A percentile compares a stretch with the other conserved stretches of the same genome.
These are phyloP conservation scores for Amanita pseudoporphyria DNA, from an alignment of 768 basidiomycete genomes.

Conservation along the genomic window DNA sequence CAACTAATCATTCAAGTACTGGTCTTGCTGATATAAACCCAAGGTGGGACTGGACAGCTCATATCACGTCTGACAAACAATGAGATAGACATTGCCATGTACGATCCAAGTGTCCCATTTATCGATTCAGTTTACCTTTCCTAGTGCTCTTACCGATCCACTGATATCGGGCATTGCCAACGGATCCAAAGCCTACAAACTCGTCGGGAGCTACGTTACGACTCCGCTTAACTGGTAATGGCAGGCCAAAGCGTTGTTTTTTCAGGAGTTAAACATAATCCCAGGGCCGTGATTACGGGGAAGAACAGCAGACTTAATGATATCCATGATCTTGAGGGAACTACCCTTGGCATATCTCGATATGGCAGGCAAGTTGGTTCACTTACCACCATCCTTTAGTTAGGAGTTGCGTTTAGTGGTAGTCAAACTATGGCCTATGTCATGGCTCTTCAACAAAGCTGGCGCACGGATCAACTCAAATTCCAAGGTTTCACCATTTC, in stretches of 20 bases:
- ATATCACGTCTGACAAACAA: slow-evolving; percentile 66
- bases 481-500: slow-evolving; percentile 48
- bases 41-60: slow-evolving; percentile 81
- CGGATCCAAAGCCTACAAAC: slow-evolving; percentile 78
- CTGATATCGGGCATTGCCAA: slow-evolving; percentile 91
- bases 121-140: slow-evolving; percentile 4
- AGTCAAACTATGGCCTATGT: slow-evolving; percentile 95
- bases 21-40: background rate
- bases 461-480: slow-evolving; percentile 51
- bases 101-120: slow-evolving; percentile 13
- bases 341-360: slow-evolving; percentile 83
- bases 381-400: background rate
- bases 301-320: slow-evolving; percentile 58
- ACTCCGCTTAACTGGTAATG: slow-evolving; percentile 78
- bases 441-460: slow-evolving; percentile 83
- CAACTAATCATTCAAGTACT: background rate
- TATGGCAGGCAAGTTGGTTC: slow-evolving; percentile 59
- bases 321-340: slow-evolving; percentile 69
- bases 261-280: background rate
- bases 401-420: slow-evolving; percentile 35
- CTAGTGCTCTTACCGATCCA: slow-evolving; percentile 77
- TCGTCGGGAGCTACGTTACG: slow-evolving; percentile 86
- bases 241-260: background rate
- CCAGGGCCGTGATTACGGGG: slow-evolving; percentile 90
- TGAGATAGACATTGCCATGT: slow-evolving; percentile 82